These are phyloP conservation scores for Pisolithus orientalis DNA, from an alignment of 768 basidiomycete species.

Conservation along the genomic window DNA sequence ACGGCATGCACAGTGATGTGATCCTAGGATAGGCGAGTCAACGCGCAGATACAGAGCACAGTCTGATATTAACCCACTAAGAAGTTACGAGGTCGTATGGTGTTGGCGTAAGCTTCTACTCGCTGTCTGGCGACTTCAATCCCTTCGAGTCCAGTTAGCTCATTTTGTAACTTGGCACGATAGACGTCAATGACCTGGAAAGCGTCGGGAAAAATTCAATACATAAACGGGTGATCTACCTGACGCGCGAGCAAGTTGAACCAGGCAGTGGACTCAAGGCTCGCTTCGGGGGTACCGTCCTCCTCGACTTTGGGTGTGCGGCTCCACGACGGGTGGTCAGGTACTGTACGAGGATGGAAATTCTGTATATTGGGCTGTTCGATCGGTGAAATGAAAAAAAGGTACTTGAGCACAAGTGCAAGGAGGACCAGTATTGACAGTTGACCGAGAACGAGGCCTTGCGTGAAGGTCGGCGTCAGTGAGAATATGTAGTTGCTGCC, in stretches of 20 bases:
- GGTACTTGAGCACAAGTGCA: conserved; percentile 82
- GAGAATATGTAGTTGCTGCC: conserved; percentile 56
- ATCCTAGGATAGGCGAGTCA: conserved; percentile 46
- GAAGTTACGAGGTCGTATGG: conserved; percentile 61
- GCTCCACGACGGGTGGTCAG: conserved; percentile 37
- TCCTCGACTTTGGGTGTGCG: conserved; percentile 18
- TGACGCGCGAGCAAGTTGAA: conserved; percentile 81
- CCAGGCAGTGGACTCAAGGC: conserved; percentile 82
- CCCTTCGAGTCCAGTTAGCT: conserved; percentile 63
- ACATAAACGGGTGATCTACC: conserved; percentile 35
- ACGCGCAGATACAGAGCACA: conserved; percentile 1
- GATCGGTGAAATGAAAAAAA: conserved; percentile 81
- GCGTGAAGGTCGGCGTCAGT: conserved; percentile 87
- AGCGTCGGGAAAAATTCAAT: background rate
- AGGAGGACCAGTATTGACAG: conserved; percentile 77
- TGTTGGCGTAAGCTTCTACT: conserved; percentile 79
- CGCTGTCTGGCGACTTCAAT: conserved; percentile 77
- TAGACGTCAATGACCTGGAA: conserved; percentile 64
- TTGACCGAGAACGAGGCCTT: conserved; percentile 90
- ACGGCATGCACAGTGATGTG: conserved; percentile 82
- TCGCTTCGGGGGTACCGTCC: conserved; percentile 8
- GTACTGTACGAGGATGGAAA: conserved; percentile 55
- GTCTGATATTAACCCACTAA: conserved; percentile 40
- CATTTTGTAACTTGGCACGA: conserved; percentile 69
- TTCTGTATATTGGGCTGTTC: conserved; percentile 48